Conservation (phyloP, 129 eudicot species). For the Tagetes patula region DNA sequence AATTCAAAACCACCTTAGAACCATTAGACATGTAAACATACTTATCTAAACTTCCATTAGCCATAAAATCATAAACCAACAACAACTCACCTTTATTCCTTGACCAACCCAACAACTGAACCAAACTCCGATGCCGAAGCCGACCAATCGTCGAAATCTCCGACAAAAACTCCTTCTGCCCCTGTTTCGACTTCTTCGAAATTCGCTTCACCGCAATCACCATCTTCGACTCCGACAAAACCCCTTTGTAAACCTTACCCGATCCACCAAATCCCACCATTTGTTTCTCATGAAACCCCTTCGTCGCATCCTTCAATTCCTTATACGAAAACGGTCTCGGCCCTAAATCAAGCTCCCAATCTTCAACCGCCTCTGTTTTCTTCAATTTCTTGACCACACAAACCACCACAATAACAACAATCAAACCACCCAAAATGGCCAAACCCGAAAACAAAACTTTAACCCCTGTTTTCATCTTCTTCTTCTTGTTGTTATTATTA, state of each 20-base stretch:
- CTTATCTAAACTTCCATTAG: slow-evolving; percentile 59
- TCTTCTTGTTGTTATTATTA: neutral
- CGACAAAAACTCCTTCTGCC: slow-evolving; percentile 50
- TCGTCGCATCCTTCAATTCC: slow-evolving; percentile 53
- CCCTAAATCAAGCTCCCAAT: slow-evolving; percentile 61
- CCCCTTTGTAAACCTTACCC: slow-evolving; percentile 62
- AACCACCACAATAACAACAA: slow-evolving; percentile 1
- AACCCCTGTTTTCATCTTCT: slow-evolving; percentile 34
- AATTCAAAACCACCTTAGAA: slow-evolving; percentile 29
- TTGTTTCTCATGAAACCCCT: slow-evolving; percentile 49
- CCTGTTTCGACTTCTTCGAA: slow-evolving; percentile 57
- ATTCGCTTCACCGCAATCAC: slow-evolving; percentile 57
- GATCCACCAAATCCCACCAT: slow-evolving; percentile 61
- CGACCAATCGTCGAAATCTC: slow-evolving; percentile 59
- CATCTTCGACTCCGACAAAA: slow-evolving; percentile 22
- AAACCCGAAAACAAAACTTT: slow-evolving; percentile 25
- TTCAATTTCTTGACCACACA: slow-evolving; percentile 33
- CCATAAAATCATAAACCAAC: slow-evolving; percentile 60
- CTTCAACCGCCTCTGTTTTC: slow-evolving; percentile 51
- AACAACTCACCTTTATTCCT: slow-evolving; percentile 50
- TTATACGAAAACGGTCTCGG: slow-evolving; percentile 51
- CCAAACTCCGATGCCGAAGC: slow-evolving; percentile 61
- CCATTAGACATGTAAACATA: slow-evolving; percentile 20
- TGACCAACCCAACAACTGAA: slow-evolving; percentile 59
- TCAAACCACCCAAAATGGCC: neutral